phyloP scores from a whole-genome alignment of 78 protist species.

The Dictyostelium brefeldianum region DNA sequence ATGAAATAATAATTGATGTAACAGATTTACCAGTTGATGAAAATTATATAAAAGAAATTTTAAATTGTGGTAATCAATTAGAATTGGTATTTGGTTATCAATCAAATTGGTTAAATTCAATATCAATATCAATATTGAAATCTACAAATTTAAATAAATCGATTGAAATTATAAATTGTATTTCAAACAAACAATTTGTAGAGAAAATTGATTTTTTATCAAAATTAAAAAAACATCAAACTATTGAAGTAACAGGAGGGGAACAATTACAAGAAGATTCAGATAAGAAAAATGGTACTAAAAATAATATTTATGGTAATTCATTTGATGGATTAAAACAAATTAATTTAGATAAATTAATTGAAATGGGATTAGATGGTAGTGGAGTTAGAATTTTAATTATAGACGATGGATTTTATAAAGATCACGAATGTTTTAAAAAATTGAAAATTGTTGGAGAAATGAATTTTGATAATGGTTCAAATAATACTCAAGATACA shows the following conservation, averaged over 20 bases:
- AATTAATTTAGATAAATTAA: neutral
- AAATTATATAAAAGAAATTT: neutral
- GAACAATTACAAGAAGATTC: neutral
- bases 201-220: slow-evolving; percentile 21
- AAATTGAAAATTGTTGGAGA: slow-evolving; percentile 6
- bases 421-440: slow-evolving; percentile 51
- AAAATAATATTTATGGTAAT: neutral
- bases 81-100: neutral
- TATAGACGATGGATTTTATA: slow-evolving; percentile 71
- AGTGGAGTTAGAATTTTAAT: slow-evolving; percentile 40
- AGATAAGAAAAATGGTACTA: neutral
- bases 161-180: slow-evolving; percentile 12
- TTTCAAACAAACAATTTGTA: slow-evolving; percentile 6
- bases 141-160: neutral
- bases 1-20: neutral
- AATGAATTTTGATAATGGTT: slow-evolving; percentile 48
- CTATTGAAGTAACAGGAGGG: neutral
- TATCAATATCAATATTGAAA: slow-evolving; percentile 1
- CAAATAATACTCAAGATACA: slow-evolving; percentile 11
- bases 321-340: neutral
- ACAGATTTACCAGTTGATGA: slow-evolving; percentile 45
- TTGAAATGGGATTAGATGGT: slow-evolving; percentile 27
- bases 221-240: neutral
- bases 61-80: neutral
- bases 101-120: slow-evolving; percentile 68